Percentiles rank a stretch among this genome's conserved stretches.
phyloP scores from a whole-genome alignment of 345 rosid species.

The Melaleuca quinquenervia region DNA sequence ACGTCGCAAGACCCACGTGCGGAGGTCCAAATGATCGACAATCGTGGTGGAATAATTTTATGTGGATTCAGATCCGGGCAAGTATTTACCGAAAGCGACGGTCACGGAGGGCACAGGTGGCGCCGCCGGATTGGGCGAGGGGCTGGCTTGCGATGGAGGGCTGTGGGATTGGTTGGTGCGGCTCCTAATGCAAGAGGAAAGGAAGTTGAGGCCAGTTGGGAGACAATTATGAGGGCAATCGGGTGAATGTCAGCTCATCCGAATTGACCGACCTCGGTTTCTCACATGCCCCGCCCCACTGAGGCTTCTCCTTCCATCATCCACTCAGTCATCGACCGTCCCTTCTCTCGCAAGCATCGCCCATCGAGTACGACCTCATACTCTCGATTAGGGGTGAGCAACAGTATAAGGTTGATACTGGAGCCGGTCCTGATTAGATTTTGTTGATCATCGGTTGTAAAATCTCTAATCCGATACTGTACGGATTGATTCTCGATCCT shows the following conservation, averaged over 20 bases:
- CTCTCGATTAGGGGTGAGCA: no score
- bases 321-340: not conserved
- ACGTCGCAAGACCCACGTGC: no score
- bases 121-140: not conserved
- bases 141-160: not conserved
- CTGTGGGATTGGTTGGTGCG: not conserved
- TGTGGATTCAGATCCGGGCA: rapidly evolving
- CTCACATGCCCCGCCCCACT: not conserved
- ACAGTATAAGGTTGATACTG: no score
- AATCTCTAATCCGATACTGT: no score
- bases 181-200: not conserved
- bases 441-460: no score
- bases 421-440: no score
- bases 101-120: not conserved
- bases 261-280: not conserved
- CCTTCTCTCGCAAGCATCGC: not conserved
- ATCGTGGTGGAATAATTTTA: no score
- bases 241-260: not conserved
- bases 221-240: not conserved
- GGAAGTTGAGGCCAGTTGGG: not conserved
- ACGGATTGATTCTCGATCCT: no score
- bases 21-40: not conserved
- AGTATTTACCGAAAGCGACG: rapidly evolving
- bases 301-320: not conserved
- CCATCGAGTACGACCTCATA: no score